Base-by-base conservation (phyloP, 441 rosid species). In the Adansonia rubrostipa region DNA sequence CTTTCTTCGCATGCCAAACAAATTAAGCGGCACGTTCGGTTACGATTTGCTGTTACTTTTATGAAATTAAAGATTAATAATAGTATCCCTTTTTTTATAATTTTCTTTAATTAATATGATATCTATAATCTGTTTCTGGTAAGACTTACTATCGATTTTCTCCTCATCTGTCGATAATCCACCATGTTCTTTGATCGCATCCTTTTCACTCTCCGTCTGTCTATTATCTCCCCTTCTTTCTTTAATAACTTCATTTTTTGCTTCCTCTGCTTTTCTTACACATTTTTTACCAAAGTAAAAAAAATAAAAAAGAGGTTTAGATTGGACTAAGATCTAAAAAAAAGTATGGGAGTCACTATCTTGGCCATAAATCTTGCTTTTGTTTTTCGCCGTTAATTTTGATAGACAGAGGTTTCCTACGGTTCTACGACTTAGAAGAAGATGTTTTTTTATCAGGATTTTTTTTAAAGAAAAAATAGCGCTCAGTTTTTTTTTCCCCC, bases 281-380 rank as follows among this genome's bases (percentile, higher is more conserved):
- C 5, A n/a, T 36, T 40, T 15, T 40, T 20, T 2, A 5, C 6
- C 6, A 5, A 40, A 1, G 0, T 0, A 40, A 40, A 40, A n/a
- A 9, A 36, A 40, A 20, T 0, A 44, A 51, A 6, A 22, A 47
- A 48, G 36, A 3, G 9, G 42, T 20, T 70, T 22, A 20, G 36
- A 24, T 51, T 71, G 20, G 28, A 42, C 45, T 51, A 15, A 51
- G 22, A 71, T 15, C 19, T 51, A 3, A 45, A 1, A 15, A 51
- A 4, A 17, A 24, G 20, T 8, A 45, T 15, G 51, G 22, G 44
- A 71, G 9, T 8, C 61, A 22, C 33, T 71, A 51, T 1, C 51
- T 51, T 71, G 14, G 61, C 61, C 74, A 6, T 7, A 71, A 71
- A 71, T 24, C 60, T 67, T 67, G 53, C 53, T 2, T 9, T 67